These are phyloP conservation scores for Murraya paniculata DNA, from an alignment of 345 rosid species.

Conservation along the genomic window DNA sequence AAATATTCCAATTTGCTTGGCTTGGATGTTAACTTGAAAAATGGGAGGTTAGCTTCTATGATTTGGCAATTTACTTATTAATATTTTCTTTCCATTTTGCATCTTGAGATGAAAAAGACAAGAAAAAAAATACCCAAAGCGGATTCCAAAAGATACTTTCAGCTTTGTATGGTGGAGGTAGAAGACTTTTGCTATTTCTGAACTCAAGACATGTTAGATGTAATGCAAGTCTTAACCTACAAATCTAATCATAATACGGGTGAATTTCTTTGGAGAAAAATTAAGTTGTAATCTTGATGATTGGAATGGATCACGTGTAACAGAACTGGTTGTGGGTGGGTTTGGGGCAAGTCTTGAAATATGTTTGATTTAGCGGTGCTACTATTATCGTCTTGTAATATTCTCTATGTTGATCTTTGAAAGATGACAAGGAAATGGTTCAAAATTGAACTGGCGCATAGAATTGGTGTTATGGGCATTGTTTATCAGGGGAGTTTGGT, in stretches of 20 bases:
- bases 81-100: neutral
- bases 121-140: no score
- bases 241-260: neutral
- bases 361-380: neutral
- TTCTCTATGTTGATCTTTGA: neutral
- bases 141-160: neutral
- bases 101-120: neutral
- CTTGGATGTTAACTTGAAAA: constrained; percentile 68
- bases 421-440: neutral
- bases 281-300: neutral
- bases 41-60: constrained; percentile 58
- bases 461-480: neutral
- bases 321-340: neutral
- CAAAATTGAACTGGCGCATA: neutral
- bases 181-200: neutral
- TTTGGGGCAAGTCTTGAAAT: neutral
- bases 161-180: neutral
- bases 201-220: neutral
- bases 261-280: neutral
- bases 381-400: neutral
- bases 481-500: neutral
- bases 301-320: neutral
- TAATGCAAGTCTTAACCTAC: neutral
- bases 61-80: neutral
- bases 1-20: constrained; percentile 75